These are phyloP conservation scores for Hypoxylon fragiforme DNA, from an alignment of 495 filamentous ascomycete species.

Conservation along the genomic window DNA sequence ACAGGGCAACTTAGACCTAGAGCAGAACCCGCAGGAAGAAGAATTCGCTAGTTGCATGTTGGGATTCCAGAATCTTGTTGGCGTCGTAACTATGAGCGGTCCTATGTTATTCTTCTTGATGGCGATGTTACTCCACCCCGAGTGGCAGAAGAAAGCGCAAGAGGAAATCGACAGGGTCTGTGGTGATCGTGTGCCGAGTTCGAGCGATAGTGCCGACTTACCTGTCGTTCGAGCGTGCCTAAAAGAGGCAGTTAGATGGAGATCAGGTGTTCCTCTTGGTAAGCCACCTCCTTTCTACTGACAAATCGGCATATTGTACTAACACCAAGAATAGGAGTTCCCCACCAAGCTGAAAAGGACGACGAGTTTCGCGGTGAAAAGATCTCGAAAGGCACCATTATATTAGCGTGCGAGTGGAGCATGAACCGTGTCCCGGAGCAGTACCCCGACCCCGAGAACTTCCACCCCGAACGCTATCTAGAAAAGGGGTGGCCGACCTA, in stretches of 20 bases:
- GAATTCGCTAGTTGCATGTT: conserved; percentile 54
- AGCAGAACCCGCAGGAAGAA: conserved; percentile 46
- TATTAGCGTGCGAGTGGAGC: conserved; percentile 60
- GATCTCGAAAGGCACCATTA: conserved; percentile 54
- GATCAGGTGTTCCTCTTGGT: conserved; percentile 56
- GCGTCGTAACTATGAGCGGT: conserved; percentile 52
- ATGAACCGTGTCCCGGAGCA: conserved; percentile 53
- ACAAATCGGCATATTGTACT: conserved; percentile 4
- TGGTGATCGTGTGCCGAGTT: conserved; percentile 53
- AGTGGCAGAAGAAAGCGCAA: conserved; percentile 55
- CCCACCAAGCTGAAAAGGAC: conserved; percentile 55
- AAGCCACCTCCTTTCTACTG: conserved; percentile 14
- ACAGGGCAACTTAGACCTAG: conserved; percentile 41
- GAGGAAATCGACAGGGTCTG: conserved; percentile 64
- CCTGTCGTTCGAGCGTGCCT: conserved; percentile 60
- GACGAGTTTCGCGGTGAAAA: conserved; percentile 54
- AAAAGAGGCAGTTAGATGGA: conserved; percentile 64
- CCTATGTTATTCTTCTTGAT: conserved; percentile 54
- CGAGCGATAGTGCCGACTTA: conserved; percentile 49
- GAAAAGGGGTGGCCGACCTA: conserved; percentile 58
- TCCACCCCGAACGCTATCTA: conserved; percentile 58
- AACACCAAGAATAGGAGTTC: conserved; percentile 43
- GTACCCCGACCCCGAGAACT: conserved; percentile 58
- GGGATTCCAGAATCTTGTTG: conserved; percentile 52
- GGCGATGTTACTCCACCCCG: conserved; percentile 51